Base-by-base conservation (phyloP, 148 eudicot species). In the Rhododendron ovatum region DNA sequence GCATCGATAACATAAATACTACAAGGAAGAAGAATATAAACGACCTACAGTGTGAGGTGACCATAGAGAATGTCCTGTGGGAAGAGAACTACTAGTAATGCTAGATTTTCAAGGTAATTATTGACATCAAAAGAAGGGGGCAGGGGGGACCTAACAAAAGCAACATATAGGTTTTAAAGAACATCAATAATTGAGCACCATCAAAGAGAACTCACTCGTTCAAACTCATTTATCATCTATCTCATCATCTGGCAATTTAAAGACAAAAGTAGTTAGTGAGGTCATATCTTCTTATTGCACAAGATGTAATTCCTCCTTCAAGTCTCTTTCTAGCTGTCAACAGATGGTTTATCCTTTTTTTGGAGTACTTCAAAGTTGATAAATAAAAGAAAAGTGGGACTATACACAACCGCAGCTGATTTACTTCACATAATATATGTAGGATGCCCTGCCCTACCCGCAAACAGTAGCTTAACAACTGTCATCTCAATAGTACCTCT, bases 1-100 rank as follows among this genome's bases (percentile, higher is more conserved):
- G 63, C 69, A 88, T 45, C 79, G 86, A 30, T 17, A 78, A 59
- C 7, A n/a, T 35, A 59, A n/a, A 91, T 63, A 30, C 86, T 30
- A 88, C 83, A 9, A 24, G 8, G 48, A 39, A 26, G 13, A 28
- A 82, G 3, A 26, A 47, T 45, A 47, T n/a, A 4, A 12, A 24
- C 4, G 5, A 51, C n/a, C 41, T 69, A 13, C 1, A 69, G 37
- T 12, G 35, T 28, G 75, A 50, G 20, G 24, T 18, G 63, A 26
- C n/a, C 35, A 17, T 33, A 37, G 26, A 80, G 24, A 61, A 39
- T 26, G 59, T 12, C 45, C 45, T 13, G 22, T 18, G 5, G 17
- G 43, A 74, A 81, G 65, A 28, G 35, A 18, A 28, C 20, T 51
- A 51, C 2, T 7, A 35, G 9, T 57, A 17, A 14, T 35, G 24